Evolutionary conservation across 805 yeast species (phyloP), one percentile per base, ranked within the genome.

Genomic region (Saccharomycopsis microspora): DNA sequence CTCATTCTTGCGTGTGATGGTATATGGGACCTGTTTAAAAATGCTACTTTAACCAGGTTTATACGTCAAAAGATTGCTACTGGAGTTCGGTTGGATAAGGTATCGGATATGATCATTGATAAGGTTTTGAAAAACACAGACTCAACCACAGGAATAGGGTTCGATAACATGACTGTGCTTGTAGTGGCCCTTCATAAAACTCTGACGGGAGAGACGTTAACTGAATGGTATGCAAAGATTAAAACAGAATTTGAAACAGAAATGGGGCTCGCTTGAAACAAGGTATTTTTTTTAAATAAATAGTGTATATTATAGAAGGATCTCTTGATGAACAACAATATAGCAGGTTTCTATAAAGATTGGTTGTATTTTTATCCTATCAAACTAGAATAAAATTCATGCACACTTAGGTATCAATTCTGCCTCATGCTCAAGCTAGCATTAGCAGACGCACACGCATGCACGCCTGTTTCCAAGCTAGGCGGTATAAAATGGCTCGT

Each of bases 1-100:
- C 58, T 84, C 27, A 72, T 84, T 2, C 62, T 84, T 46, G 90
- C 87, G 1, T 84, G 94, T 64, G 94, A 84, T 63, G 94, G 94
- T 41, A 78, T 84, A 42, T 84, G 89, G 90, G 93, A 84, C 61
- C 72, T 78, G 36, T 75, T 73, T 57, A 76, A 75, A 50, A 79
- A 80, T 54, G 70, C 68, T 41, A 75, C 77, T 45, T 58, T 84
- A 46, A 64, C 79, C 1, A 61, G 66, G 28, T 61, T 75, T 35
- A 74, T 84, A 34, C 68, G 86, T 56, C 75, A 75, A 52, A 74
- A 78, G 53, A 62, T 83, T 46, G 66, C 75, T 0, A 56, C 74
- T 32, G 87, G 84, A 1, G 69, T 77, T 63, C 72, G 69, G 49
- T 61, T 82, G 28, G 76, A 78, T 40, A 77, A 75, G 41, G 78